These are phyloP conservation scores for Chimonanthus salicifolius DNA, from an alignment of 164 flowering plant species.

Conservation along the genomic window DNA sequence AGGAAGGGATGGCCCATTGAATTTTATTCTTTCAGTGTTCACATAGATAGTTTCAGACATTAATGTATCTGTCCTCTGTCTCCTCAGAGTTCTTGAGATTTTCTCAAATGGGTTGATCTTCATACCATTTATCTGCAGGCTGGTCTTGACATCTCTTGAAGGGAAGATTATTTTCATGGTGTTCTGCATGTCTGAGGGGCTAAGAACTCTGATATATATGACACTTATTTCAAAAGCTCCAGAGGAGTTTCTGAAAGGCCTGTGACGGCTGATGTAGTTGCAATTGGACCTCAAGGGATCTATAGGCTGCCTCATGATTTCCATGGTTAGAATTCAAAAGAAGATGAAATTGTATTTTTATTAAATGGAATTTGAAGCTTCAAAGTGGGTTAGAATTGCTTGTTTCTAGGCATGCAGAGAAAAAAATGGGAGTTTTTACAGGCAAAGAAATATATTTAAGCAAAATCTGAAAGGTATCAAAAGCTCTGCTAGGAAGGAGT, in stretches of 20 bases:
- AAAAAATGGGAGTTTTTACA: neutral
- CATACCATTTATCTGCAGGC: conserved; percentile 19
- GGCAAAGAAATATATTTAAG: neutral
- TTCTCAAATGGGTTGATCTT: conserved; percentile 18
- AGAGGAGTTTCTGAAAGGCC: conserved; percentile 4
- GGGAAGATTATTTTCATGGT: conserved; percentile 20
- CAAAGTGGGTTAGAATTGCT: neutral
- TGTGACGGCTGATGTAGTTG: conserved; percentile 7
- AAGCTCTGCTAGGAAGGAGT: neutral
- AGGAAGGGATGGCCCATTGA: conserved; percentile 20
- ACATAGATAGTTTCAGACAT: conserved; percentile 22
- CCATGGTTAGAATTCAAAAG: conserved; percentile 8
- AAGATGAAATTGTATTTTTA: neutral
- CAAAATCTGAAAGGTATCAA: neutral
- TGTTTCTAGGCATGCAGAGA: neutral
- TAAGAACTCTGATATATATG: conserved; percentile 20
- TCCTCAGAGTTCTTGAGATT: conserved; percentile 16
- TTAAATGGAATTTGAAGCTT: neutral
- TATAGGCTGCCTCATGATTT: conserved; percentile 14
- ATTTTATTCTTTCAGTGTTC: conserved; percentile 24
- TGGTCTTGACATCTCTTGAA: conserved; percentile 18
- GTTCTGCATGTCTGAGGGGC: conserved; percentile 18
- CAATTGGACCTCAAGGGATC: conserved; percentile 12
- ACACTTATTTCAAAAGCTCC: conserved; percentile 21
- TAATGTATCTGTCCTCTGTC: conserved; percentile 21